Conservation (phyloP, 768 basidiomycete genomes). For the Tricholoma flavovirens region DNA sequence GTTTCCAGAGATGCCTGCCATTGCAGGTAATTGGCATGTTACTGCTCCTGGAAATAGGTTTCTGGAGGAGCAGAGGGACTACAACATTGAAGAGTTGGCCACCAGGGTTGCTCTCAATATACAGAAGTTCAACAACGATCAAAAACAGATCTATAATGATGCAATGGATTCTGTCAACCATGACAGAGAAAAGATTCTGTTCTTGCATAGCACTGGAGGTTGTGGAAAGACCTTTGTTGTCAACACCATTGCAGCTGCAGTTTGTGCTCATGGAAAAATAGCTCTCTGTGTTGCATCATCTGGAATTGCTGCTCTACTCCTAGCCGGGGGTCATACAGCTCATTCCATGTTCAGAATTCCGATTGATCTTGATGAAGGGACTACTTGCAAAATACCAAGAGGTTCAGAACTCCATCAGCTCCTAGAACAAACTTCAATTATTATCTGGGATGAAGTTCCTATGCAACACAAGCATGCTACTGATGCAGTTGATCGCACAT, state of each 20-base stretch:
- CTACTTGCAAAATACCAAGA: constrained; percentile 27
- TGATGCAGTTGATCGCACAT: constrained; percentile 35
- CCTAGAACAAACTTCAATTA: constrained; percentile 23
- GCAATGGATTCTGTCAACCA: constrained; percentile 2
- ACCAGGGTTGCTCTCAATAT: constrained; percentile 3
- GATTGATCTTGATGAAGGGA: constrained; percentile 17
- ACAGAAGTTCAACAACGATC: background rate
- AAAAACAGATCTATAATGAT: no score
- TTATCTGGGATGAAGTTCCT: constrained; percentile 42
- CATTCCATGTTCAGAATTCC: constrained; percentile 48
- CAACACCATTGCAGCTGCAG: constrained; percentile 20
- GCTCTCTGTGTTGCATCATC: constrained; percentile 40
- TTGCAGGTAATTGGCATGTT: no score
- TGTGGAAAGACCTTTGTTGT: constrained; percentile 35
- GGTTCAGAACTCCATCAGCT: constrained; percentile 24
- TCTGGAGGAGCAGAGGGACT: background rate
- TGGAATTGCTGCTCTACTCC: constrained; percentile 37
- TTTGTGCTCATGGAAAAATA: constrained; percentile 20
- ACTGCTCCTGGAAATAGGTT: background rate
- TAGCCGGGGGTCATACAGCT: constrained; percentile 37
- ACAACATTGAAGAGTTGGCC: background rate
- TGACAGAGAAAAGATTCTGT: constrained; percentile 20
- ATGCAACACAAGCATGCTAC: constrained; percentile 31
- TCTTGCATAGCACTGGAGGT: constrained; percentile 27
- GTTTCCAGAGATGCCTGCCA: background rate